Evolutionary conservation across 169 alveolate species (phyloP), one percentile per base, ranked within the genome.

Genomic region (Plasmodium chabaudi): DNA sequence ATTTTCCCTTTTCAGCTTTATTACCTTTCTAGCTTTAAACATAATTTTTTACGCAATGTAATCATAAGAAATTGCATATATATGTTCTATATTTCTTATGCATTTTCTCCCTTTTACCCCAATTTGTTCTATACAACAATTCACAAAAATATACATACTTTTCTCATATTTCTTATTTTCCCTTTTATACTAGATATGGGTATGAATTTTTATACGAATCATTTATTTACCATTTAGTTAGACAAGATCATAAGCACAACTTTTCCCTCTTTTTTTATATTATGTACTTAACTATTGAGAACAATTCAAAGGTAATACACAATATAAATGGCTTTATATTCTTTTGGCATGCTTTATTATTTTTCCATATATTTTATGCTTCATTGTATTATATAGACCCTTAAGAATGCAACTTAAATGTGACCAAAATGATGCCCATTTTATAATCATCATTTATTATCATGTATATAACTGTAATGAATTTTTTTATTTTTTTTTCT

Each of bases 241-340:
- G 99, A 86, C 95, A 96, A 84, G 99, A 99, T 88, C 98, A 97
- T 94, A 93, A 99, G 19, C 99, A 99, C 92, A 99, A 99, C 93
- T 98, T 97, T 92, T 98, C 99, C 2, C 95, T 97, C 51, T 98
- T 96, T 95, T 99, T 97, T 94, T 98, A 98, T 89, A 84, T 94
- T 72, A 97, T 98, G 87, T 98, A 98, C 94, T 93, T 94, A 93
- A 47, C 84, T 53, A 89, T 89, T 71, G 91, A 74, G 72, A 70
- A 94, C 57, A 88, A 88, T 68, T 53, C 88, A 46, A 87, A 88
- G 96, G 97, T 95, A 44, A 63, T 57, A 27, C 53, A 59, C 13
- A n/a, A 21, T 39, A 5, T 2, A 82, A 44, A 44, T 65, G 63
- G 7, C 21, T 25, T 19, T 10, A 10, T 69, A 4, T 46, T 1